A percentile compares a stretch with the other conserved stretches of the same genome.
These are phyloP conservation scores for Astrothelium macrocarpum DNA, from an alignment of 495 filamentous ascomycete genomes.

Conservation along the genomic window DNA sequence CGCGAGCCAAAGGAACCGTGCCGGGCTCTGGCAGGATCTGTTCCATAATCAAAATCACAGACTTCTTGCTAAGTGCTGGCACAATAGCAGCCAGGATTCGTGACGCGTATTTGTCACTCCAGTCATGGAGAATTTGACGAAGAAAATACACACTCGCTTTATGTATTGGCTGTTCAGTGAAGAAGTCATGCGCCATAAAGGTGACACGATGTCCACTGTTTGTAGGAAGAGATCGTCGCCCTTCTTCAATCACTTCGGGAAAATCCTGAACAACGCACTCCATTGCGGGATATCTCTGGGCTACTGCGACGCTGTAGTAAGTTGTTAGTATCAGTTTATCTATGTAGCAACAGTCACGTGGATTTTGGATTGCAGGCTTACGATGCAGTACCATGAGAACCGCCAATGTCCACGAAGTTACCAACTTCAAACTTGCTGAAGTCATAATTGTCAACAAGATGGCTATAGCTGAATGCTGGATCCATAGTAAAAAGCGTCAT, in stretches of 20 bases:
- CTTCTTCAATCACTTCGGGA: background rate
- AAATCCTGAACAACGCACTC: background rate
- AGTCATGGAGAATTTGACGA: slow-evolving; percentile 14
- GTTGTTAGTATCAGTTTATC: background rate
- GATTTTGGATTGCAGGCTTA: no score
- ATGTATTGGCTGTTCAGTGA: slow-evolving; percentile 42
- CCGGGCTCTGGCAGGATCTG: background rate
- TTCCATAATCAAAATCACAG: background rate
- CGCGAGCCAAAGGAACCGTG: background rate
- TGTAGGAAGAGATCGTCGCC: background rate
- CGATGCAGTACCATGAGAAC: background rate
- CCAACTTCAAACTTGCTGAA: background rate
- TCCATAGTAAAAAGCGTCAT: background rate
- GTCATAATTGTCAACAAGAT: background rate
- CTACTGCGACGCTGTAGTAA: background rate
- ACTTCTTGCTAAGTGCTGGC: background rate
- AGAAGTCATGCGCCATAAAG: slow-evolving; percentile 38
- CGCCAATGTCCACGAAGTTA: background rate
- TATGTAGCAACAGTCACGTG: background rate
- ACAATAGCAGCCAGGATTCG: background rate
- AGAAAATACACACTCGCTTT: slow-evolving; percentile 33
- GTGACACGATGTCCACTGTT: background rate
- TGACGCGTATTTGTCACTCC: slow-evolving; percentile 6
- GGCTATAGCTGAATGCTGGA: background rate
- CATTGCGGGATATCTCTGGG: background rate